phyloP scores from a whole-genome alignment of 2,329 filamentous ascomycete species.

The Colletotrichum noveboracense region DNA sequence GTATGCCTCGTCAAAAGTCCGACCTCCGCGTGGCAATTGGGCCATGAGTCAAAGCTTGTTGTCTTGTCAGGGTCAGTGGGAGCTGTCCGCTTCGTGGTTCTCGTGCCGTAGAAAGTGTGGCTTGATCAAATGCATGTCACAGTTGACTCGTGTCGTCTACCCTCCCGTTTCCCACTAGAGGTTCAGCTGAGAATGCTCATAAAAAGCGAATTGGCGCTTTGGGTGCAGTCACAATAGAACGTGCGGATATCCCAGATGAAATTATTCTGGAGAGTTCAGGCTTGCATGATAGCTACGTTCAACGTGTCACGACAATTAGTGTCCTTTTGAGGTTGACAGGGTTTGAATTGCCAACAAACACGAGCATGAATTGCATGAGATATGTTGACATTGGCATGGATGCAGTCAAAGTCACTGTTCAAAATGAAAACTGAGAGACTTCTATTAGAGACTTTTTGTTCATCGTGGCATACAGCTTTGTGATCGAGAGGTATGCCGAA shows the following conservation, averaged over 20 bases:
- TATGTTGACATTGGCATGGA: not conserved
- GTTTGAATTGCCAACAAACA: not conserved
- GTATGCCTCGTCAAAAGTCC: not conserved
- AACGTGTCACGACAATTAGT: not conserved
- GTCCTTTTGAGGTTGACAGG: not conserved
- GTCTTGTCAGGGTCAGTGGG: not conserved
- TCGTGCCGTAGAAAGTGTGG: not conserved
- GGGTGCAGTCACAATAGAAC: not conserved
- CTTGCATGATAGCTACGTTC: fast-evolving
- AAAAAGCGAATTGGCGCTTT: not conserved
- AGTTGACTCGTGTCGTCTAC: not conserved
- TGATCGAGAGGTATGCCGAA: not conserved
- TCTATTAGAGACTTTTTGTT: not conserved
- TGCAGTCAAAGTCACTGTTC: not conserved
- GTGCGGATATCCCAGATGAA: not conserved
- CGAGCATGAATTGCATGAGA: not conserved
- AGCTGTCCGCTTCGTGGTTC: not conserved
- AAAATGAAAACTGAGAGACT: not conserved
- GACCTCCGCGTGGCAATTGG: not conserved
- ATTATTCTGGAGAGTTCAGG: too few species aligned
- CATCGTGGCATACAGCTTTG: not conserved
- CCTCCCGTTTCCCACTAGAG: not conserved
- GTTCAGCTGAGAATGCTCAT: not conserved
- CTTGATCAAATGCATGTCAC: not conserved
- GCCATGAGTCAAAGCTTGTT: not conserved